phyloP scores from a whole-genome alignment of 176 grass and related monocot species.

The Zizania latifolia region DNA sequence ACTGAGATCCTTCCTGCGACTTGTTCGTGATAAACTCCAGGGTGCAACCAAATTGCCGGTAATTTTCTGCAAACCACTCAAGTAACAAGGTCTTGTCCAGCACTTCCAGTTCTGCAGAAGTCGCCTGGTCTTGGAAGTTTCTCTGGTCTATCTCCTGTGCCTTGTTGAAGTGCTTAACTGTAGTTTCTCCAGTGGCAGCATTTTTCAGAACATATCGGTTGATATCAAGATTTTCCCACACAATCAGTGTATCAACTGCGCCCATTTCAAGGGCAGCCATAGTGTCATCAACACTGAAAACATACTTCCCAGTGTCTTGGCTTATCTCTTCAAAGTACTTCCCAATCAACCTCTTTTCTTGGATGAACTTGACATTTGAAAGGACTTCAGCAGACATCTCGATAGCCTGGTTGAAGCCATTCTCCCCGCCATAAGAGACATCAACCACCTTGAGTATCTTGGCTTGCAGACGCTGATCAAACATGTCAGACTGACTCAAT shows the following conservation, averaged over 20 bases:
- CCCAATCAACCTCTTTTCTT: conserved; percentile 38
- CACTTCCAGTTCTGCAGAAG: conserved; percentile 13
- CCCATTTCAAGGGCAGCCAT: conserved; percentile 31
- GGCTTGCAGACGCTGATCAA: conserved; percentile 26
- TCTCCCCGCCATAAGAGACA: conserved; percentile 46
- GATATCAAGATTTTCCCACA: conserved; percentile 37
- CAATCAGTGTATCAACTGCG: conserved; percentile 17
- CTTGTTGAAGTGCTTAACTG: conserved; percentile 21
- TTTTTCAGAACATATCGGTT: conserved; percentile 20
- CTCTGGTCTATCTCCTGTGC: conserved; percentile 27
- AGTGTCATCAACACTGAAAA: conserved; percentile 38
- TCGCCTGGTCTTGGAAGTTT: conserved; percentile 24
- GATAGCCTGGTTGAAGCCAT: conserved; percentile 43
- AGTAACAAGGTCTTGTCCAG: conserved; percentile 10
- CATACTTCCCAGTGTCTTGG: conserved; percentile 44
- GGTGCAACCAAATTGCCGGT: conserved; percentile 15
- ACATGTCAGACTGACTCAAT: conserved; percentile 42
- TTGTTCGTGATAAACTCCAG: conserved; percentile 34
- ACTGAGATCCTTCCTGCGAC: conserved; percentile 26
- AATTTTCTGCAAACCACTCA: conserved; percentile 34
- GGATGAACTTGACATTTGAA: conserved; percentile 40
- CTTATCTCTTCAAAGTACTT: conserved; percentile 52
- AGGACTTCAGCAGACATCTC: conserved; percentile 36
- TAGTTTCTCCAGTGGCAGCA: not conserved
- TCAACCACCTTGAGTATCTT: conserved; percentile 43